Evolutionary conservation across 2,329 filamentous ascomycete genomes (phyloP).

Genomic region (Sphaerostilbella broomeana): DNA sequence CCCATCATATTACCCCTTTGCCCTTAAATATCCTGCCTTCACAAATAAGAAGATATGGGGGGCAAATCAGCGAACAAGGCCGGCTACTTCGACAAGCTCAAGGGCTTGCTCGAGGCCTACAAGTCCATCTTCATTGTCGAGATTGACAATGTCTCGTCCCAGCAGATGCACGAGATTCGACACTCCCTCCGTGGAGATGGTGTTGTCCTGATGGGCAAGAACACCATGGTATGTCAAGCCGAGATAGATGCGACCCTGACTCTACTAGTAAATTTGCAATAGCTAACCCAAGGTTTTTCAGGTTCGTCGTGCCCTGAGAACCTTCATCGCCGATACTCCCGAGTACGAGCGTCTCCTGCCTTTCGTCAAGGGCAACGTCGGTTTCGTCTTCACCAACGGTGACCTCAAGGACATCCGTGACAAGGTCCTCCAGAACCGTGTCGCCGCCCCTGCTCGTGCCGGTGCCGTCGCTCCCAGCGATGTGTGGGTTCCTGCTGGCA

Average conservation of each 20-base stretch:
- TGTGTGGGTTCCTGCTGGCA: constrained; percentile 93
- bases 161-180: constrained; percentile 99
- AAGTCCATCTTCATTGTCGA: constrained; percentile 94
- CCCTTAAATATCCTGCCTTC: constrained; percentile 99
- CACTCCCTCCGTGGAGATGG: constrained; percentile 80
- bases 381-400: constrained; percentile 98
- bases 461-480: constrained; percentile 91
- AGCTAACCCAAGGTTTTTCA: constrained; percentile 34
- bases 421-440: constrained; percentile 94
- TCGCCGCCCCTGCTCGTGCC: constrained; percentile 94
- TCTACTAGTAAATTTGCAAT: no score
- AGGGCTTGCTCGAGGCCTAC: constrained; percentile 93
- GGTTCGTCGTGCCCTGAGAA: constrained; percentile 96
- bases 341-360: constrained; percentile 98
- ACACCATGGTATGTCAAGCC: constrained; percentile 83
- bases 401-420: constrained; percentile 90
- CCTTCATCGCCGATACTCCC: constrained; percentile 81
- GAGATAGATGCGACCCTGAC: no score
- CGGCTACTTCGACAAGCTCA: constrained; percentile 99
- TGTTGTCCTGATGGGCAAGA: constrained; percentile 99
- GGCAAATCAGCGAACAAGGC: constrained; percentile 93
- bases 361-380: constrained; percentile 94
- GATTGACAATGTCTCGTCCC: constrained; percentile 99
- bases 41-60: constrained; percentile 94
- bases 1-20: constrained; percentile 35